Percentiles rank a stretch among this genome's conserved stretches.
Conservation (phyloP, 305 asterid genomes). For the Plantago lanceolata region DNA sequence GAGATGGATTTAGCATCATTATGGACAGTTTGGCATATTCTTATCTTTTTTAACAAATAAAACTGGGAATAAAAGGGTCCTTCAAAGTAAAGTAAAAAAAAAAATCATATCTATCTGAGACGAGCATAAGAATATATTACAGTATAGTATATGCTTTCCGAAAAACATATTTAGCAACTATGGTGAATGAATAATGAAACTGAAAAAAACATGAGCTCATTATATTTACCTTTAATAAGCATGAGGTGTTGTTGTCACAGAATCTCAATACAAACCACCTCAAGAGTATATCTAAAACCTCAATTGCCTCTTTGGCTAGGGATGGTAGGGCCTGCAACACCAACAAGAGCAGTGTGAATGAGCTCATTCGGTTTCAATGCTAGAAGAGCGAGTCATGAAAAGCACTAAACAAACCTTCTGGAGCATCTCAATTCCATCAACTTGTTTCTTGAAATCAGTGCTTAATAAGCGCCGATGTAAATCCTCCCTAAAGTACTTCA, state of each 20-base stretch:
- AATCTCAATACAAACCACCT: slow-evolving; percentile 91
- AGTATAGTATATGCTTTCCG: background rate
- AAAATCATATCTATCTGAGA: background rate
- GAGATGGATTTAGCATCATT: too few relatives aligned
- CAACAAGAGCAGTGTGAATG: slow-evolving; percentile 26
- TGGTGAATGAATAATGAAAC: background rate
- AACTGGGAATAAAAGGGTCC: background rate
- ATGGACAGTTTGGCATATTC: too few relatives aligned
- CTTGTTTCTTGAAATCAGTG: slow-evolving; percentile 93
- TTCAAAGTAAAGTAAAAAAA: background rate
- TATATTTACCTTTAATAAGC: slow-evolving; percentile 73
- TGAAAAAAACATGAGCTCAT: background rate
- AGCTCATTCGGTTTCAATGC: slow-evolving; percentile 23
- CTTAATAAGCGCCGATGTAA: slow-evolving; percentile 81
- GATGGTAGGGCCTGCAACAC: slow-evolving; percentile 78
- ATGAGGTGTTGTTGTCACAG: slow-evolving; percentile 91
- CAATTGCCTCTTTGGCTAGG: slow-evolving; percentile 66
- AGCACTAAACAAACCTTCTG: slow-evolving; percentile 62
- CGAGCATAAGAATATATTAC: background rate
- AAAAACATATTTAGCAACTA: background rate
- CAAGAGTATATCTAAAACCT: slow-evolving; percentile 82
- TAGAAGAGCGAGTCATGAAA: slow-evolving; percentile 11
- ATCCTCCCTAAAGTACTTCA: slow-evolving; percentile 94
- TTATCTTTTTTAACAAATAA: background rate
- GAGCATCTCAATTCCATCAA: slow-evolving; percentile 98